Percentiles rank a stretch among this genome's conserved stretches.
These are phyloP conservation scores for Solanum tarijense DNA, from an alignment of 257 asterid species.

Conservation along the genomic window DNA sequence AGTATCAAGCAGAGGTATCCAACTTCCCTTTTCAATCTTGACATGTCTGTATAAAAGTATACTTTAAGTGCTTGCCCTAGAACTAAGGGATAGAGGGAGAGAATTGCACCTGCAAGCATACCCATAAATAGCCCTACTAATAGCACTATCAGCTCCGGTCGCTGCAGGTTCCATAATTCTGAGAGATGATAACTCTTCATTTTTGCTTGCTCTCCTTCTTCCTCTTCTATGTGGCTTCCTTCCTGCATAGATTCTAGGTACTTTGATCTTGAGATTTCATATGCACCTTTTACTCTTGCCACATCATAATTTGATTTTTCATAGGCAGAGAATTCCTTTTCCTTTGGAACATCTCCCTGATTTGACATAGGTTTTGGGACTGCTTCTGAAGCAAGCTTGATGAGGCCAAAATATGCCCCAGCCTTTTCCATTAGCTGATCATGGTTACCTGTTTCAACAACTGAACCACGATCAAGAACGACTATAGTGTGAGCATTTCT, in stretches of 20 bases:
- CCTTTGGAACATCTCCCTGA: slow-evolving; percentile 9
- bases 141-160: slow-evolving; percentile 39
- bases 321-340: slow-evolving; percentile 10
- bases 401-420: slow-evolving; percentile 53
- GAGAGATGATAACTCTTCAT: slow-evolving; percentile 26
- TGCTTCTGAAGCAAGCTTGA: slow-evolving; percentile 64
- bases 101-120: slow-evolving; percentile 70
- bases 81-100: slow-evolving; percentile 65
- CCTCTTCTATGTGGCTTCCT: slow-evolving; percentile 5
- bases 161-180: slow-evolving; percentile 59
- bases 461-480: slow-evolving; percentile 60
- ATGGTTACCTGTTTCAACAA: slow-evolving; percentile 61
- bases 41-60: slow-evolving; percentile 27
- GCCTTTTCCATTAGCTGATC: slow-evolving; percentile 45
- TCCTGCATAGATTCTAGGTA: slow-evolving; percentile 21
- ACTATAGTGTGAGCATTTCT: slow-evolving; percentile 55
- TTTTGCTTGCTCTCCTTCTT: slow-evolving; percentile 18
- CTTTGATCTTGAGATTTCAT: slow-evolving; percentile 30
- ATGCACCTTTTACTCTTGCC: slow-evolving; percentile 10
- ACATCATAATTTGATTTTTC: slow-evolving; percentile 10
- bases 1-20: slow-evolving; percentile 48
- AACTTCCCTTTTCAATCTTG: slow-evolving; percentile 39
- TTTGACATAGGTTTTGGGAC: slow-evolving; percentile 23
- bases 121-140: slow-evolving; percentile 44
- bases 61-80: slow-evolving; percentile 68